Evolutionary conservation across 2,329 filamentous ascomycete species (phyloP).

Genomic region (Neonectria coccinea): DNA sequence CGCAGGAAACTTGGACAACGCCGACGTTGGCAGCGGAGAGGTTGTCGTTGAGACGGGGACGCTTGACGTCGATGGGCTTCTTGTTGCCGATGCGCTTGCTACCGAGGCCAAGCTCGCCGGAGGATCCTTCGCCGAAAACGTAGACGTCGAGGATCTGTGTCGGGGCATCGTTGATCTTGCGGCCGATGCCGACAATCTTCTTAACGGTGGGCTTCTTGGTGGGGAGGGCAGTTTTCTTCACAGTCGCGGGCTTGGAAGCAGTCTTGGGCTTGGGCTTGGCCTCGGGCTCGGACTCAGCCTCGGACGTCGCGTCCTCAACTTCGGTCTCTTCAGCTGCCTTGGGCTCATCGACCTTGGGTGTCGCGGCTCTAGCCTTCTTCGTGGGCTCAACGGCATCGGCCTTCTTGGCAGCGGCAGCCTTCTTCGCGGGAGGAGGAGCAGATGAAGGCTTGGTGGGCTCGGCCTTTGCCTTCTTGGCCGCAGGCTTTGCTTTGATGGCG

Average conservation of each 20-base stretch:
- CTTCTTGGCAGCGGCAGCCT: conserved; percentile 52
- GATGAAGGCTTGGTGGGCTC: conserved; percentile 30
- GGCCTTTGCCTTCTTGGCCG: conserved; percentile 38
- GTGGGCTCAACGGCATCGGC: conserved; percentile 37
- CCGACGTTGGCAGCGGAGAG: conserved; percentile 70
- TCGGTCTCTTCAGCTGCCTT: conserved; percentile 46
- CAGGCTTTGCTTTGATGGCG: conserved; percentile 32
- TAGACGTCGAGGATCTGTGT: conserved; percentile 76
- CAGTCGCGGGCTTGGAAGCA: conserved; percentile 31
- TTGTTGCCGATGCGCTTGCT: conserved; percentile 71
- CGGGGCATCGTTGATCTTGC: conserved; percentile 76
- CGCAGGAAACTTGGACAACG: conserved; percentile 80
- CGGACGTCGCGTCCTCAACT: conserved; percentile 54
- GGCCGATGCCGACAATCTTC: conserved; percentile 65
- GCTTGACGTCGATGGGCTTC: conserved; percentile 80
- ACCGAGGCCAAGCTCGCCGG: conserved; percentile 86
- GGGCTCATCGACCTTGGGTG: conserved; percentile 65
- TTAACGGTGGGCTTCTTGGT: conserved; percentile 47
- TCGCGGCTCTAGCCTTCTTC: conserved; percentile 42
- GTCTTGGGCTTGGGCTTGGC: conserved; percentile 34
- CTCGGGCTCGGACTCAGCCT: conserved; percentile 54
- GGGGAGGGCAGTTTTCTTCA: conserved; percentile 34
- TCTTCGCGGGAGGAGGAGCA: too few species aligned
- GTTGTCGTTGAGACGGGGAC: conserved; percentile 83
- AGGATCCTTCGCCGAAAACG: conserved; percentile 82